phyloP scores from a whole-genome alignment of 192 early-diverging fungal species.

The Coemansia sp. region DNA sequence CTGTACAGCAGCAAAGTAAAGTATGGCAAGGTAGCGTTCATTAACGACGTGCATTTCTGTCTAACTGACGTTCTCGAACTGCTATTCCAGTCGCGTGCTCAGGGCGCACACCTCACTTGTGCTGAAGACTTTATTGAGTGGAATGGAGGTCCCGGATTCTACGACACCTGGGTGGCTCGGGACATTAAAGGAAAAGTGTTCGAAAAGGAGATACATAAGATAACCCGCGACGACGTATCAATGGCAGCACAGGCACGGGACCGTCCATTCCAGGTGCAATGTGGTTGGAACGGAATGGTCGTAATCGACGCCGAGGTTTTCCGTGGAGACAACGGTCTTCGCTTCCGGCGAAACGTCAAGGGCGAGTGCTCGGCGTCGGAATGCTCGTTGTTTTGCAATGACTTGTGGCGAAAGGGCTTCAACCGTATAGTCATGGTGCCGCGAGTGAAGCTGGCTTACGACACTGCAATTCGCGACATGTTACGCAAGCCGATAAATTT shows the following conservation, averaged over 20 bases:
- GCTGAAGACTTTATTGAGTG: constrained; percentile 50
- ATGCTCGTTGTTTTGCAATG: constrained; percentile 57
- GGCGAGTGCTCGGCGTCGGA: constrained; percentile 59
- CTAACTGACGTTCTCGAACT: constrained; percentile 55
- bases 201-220: constrained; percentile 21
- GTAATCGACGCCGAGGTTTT: constrained; percentile 49
- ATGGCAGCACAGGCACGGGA: constrained; percentile 21
- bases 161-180: constrained; percentile 58
- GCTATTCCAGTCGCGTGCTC: constrained; percentile 44
- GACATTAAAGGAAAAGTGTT: constrained; percentile 47
- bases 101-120: constrained; percentile 54
- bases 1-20: constrained; percentile 11
- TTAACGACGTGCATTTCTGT: constrained; percentile 56
- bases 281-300: constrained; percentile 57
- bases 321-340: constrained; percentile 9
- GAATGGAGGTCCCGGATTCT: constrained; percentile 38
- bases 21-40: constrained; percentile 44
- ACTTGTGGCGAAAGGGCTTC: constrained; percentile 38
- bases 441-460: constrained; percentile 50
- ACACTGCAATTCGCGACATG: constrained; percentile 27
- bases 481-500: constrained; percentile 21
- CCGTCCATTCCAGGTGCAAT: constrained; percentile 55
- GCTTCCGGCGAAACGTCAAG: constrained; percentile 26
- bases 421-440: constrained; percentile 47
- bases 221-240: constrained; percentile 30